phyloP scores from a whole-genome alignment of 805 yeast genomes.

The Kodamaea lidongshanica region DNA sequence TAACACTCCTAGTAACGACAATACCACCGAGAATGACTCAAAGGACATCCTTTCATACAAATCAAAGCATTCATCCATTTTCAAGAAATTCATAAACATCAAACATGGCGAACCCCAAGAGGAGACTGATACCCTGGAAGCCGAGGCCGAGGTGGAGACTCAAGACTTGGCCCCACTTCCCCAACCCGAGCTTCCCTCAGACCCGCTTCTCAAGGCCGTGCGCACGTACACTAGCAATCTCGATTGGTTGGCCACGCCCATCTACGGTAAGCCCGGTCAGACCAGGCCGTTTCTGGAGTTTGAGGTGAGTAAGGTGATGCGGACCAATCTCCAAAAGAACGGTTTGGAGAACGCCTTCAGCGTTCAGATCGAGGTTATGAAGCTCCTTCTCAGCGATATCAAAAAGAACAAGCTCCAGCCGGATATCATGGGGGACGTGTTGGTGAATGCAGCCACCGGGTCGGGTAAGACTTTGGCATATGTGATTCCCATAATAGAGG shows the following conservation, averaged over 20 bases:
- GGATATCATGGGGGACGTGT: conserved; percentile 61
- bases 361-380: conserved; percentile 65
- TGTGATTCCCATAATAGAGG: conserved; percentile 73
- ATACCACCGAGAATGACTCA: conserved; percentile 3
- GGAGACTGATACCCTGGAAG: conserved; percentile 24
- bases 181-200: conserved; percentile 67
- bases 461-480: conserved; percentile 94
- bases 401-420: conserved; percentile 38
- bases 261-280: conserved; percentile 44
- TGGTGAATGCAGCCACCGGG: conserved; percentile 93
- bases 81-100: conserved; percentile 16
- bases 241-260: conserved; percentile 66
- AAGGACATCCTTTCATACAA: conserved; percentile 12
- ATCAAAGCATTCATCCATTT: conserved; percentile 19
- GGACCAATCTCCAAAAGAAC: conserved; percentile 40
- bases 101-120: conserved; percentile 15
- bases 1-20: background rate
- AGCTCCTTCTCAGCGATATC: conserved; percentile 43
- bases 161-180: conserved; percentile 67
- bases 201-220: conserved; percentile 30
- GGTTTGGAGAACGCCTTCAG: conserved; percentile 61
- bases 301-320: conserved; percentile 37
- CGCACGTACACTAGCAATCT: conserved; percentile 29
- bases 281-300: conserved; percentile 46
- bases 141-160: conserved; percentile 14